These are phyloP conservation scores for Euphorbia lathyris DNA, from an alignment of 345 rosid species.

Conservation along the genomic window DNA sequence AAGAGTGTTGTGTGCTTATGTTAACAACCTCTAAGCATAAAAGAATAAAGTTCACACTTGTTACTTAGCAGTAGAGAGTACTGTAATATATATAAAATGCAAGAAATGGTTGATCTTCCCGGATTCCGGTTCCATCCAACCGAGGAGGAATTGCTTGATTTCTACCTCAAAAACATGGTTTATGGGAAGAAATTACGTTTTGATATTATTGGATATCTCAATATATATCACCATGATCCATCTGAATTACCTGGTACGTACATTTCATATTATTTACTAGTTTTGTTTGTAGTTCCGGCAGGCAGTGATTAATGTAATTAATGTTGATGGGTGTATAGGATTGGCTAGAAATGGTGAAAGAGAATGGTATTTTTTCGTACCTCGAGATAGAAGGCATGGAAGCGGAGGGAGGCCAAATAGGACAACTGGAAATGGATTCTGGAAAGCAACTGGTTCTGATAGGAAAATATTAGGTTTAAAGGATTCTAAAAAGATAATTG, in stretches of 20 bases:
- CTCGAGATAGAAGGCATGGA: conserved; percentile 83
- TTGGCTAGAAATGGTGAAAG: conserved; percentile 78
- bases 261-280: too few species aligned
- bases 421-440: conserved; percentile 78
- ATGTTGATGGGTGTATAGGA: conserved; percentile 26
- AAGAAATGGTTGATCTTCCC: conserved; percentile 56
- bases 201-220: conserved; percentile 60
- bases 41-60: background rate
- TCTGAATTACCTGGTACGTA: conserved; percentile 71
- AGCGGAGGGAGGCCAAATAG: conserved; percentile 84
- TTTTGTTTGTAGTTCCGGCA: too few species aligned
- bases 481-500: conserved; percentile 65
- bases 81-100: background rate
- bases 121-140: conserved; percentile 97
- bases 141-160: conserved; percentile 83
- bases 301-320: background rate
- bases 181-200: conserved; percentile 40
- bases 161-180: conserved; percentile 73
- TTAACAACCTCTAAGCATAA: too few species aligned
- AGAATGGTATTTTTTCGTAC: conserved; percentile 96
- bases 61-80: background rate
- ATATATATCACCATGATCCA: conserved; percentile 79
- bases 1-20: background rate
- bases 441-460: conserved; percentile 98
- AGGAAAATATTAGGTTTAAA: conserved; percentile 66